A percentile compares a stretch with the other conserved stretches of the same genome.
phyloP scores from a whole-genome alignment of 1,139 yeast species.

The Saccharomyces pastorianus region DNA sequence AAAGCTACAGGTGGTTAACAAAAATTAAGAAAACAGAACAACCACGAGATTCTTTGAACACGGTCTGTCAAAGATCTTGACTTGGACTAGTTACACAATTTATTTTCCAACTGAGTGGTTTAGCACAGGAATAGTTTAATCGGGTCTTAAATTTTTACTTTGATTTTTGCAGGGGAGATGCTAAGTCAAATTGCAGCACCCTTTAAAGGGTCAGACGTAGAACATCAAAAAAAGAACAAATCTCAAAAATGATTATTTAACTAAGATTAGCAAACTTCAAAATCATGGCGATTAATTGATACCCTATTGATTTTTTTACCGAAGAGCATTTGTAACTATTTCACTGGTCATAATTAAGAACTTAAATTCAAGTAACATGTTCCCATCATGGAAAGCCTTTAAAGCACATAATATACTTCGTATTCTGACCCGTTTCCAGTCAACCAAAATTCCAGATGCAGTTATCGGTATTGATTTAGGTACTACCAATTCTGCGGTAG shows the following conservation, averaged over 20 bases:
- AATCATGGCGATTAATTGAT: background rate
- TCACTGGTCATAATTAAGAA: background rate
- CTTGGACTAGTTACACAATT: background rate
- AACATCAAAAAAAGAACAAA: background rate
- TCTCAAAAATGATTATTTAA: background rate
- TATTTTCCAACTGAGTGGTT: background rate
- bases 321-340: background rate
- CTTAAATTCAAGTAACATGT: background rate
- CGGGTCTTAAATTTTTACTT: background rate
- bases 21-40: background rate
- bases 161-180: background rate
- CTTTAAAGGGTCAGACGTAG: background rate
- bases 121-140: background rate
- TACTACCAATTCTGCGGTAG: constrained; percentile 98
- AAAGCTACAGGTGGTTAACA: background rate
- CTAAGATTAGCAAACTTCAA: background rate
- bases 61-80: background rate
- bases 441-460: constrained; percentile 45
- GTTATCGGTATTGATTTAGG: constrained; percentile 98
- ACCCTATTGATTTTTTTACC: background rate
- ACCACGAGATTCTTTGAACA: background rate
- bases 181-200: background rate
- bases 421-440: constrained; percentile 33
- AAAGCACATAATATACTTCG: background rate
- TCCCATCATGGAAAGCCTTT: background rate